These are phyloP conservation scores for Talaromyces wortmannii DNA, from an alignment of 495 filamentous ascomycete species.

Conservation along the genomic window DNA sequence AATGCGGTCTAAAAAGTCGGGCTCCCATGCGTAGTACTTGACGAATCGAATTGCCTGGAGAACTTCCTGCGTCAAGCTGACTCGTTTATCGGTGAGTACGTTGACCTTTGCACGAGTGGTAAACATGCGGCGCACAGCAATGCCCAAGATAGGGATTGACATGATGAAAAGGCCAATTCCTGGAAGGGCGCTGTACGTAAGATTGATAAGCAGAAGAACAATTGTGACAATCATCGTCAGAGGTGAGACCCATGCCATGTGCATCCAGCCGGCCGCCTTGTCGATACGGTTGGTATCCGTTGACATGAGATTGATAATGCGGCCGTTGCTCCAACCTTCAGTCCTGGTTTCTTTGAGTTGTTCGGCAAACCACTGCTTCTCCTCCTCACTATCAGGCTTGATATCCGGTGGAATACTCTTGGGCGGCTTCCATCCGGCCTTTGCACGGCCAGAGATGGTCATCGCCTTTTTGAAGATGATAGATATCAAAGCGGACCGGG, in stretches of 20 bases:
- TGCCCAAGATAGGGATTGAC: constrained; percentile 65
- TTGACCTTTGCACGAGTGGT: constrained; percentile 69
- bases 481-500: constrained; percentile 65
- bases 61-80: constrained; percentile 92
- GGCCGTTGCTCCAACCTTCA: constrained; percentile 81
- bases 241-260: constrained; percentile 82
- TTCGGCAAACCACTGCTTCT: constrained; percentile 41
- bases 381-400: constrained; percentile 17
- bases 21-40: constrained; percentile 95
- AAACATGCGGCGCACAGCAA: constrained; percentile 66
- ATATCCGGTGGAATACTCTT: constrained; percentile 24
- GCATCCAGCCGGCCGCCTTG: constrained; percentile 77
- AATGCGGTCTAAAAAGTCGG: constrained; percentile 72
- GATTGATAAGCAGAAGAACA: constrained; percentile 70
- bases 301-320: constrained; percentile 87
- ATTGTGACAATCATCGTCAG: constrained; percentile 72
- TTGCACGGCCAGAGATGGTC: constrained; percentile 72
- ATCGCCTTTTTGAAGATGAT: constrained; percentile 78
- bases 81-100: constrained; percentile 85
- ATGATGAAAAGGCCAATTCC: constrained; percentile 79
- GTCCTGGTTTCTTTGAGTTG: constrained; percentile 21
- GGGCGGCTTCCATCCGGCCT: constrained; percentile 48
- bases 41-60: constrained; percentile 86
- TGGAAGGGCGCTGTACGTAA: constrained; percentile 81
- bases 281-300: constrained; percentile 89